Percentiles rank a stretch among this genome's conserved stretches.
Evolutionary conservation across 2,329 filamentous ascomycete genomes (phyloP).

Genomic region (Colletotrichum tamarilloi): DNA sequence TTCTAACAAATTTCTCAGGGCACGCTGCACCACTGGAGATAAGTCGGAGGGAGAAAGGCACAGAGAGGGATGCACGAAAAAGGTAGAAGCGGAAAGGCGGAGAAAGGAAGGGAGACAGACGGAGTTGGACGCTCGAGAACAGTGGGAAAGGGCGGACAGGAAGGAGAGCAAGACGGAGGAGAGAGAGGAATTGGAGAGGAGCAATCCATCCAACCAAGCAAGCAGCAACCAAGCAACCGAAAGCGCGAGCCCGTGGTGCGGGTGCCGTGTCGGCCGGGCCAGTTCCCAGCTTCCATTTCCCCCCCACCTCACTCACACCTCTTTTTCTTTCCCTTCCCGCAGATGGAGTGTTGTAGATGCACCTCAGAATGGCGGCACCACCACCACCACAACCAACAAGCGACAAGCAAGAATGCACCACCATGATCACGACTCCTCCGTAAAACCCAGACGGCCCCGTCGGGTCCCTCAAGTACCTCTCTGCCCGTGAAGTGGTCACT

Average conservation of each 20-base stretch:
- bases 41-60: neutral
- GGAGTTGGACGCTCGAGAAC: neutral
- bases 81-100: neutral
- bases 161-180: neutral
- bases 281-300: conserved; percentile 38
- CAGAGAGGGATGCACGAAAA: neutral
- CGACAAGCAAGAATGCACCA: neutral
- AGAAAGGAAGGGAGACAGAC: neutral
- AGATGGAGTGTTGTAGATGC: conserved; percentile 21
- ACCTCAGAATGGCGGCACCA: conserved; percentile 2
- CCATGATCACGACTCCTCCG: neutral
- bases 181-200: conserved; percentile 10
- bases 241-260: conserved; percentile 19
- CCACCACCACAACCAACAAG: neutral
- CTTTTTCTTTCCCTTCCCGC: conserved; percentile 4
- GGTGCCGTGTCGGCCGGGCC: conserved; percentile 28
- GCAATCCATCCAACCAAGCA: neutral
- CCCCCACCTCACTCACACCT: conserved; percentile 37
- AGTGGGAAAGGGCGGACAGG: neutral
- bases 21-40: neutral
- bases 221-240: conserved; percentile 15
- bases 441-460: conserved; percentile 2
- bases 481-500: conserved; percentile 2
- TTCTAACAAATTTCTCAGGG: neutral
- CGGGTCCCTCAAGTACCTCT: neutral